These are phyloP conservation scores for Backusella liffmaniae DNA, from an alignment of 192 early-diverging fungal genomes.

Conservation along the genomic window DNA sequence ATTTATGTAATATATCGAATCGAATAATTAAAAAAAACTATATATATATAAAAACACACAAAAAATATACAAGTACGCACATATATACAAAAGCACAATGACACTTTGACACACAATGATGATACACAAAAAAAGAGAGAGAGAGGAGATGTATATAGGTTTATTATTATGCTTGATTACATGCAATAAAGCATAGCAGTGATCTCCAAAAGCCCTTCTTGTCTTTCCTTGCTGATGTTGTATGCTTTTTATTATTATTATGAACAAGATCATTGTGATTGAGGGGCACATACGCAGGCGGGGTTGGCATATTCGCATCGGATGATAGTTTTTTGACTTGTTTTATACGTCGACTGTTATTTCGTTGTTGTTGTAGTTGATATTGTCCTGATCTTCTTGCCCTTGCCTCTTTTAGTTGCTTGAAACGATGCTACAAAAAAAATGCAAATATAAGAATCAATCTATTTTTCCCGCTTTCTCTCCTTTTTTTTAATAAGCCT, in stretches of 20 bases:
- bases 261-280: neutral
- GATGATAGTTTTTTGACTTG: neutral
- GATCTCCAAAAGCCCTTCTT: neutral
- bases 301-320: slow-evolving; percentile 2
- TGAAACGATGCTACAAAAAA: slow-evolving; percentile 8
- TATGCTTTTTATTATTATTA: neutral
- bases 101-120: neutral
- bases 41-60: neutral
- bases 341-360: slow-evolving; percentile 11
- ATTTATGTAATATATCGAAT: slow-evolving; percentile 14
- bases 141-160: neutral
- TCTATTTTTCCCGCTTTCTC: neutral
- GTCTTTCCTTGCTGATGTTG: neutral
- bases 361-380: neutral
- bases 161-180: slow-evolving; percentile 7
- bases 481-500: neutral
- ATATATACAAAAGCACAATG: neutral
- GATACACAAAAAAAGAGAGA: neutral
- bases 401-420: slow-evolving; percentile 1
- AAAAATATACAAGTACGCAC: neutral
- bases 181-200: neutral
- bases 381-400: neutral
- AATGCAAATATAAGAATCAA: neutral
- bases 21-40: neutral
- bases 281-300: slow-evolving; percentile 15